Percentiles rank a stretch among this genome's conserved stretches.
phyloP scores from a whole-genome alignment of 768 basidiomycete species.

The Sporobolomyces phaffii region DNA sequence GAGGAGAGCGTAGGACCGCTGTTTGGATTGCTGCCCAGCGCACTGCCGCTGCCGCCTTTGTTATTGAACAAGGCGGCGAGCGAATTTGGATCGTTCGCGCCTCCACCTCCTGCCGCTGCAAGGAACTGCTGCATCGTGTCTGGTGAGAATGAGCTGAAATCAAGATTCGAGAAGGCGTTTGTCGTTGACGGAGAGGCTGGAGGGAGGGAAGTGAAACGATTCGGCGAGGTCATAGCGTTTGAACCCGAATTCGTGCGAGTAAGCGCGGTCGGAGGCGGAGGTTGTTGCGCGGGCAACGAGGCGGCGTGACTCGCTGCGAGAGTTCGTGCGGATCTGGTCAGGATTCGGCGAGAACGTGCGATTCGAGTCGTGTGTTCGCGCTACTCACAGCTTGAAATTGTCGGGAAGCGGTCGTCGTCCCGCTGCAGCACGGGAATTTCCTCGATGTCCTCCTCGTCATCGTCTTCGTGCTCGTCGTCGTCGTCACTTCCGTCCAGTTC shows the following conservation, averaged over 20 bases:
- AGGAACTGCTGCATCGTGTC: slow-evolving; percentile 29
- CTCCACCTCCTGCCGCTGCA: neutral
- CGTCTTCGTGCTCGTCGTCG: slow-evolving; percentile 46
- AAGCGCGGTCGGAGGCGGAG: neutral
- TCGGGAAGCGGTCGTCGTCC: slow-evolving; percentile 24
- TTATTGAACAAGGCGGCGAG: slow-evolving; percentile 16
- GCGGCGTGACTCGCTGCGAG: slow-evolving; percentile 5
- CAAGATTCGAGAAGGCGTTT: slow-evolving; percentile 7
- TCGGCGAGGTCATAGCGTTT: neutral
- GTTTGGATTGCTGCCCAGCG: neutral
- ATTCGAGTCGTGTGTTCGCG: too few relatives aligned
- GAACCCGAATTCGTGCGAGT: neutral
- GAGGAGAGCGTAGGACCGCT: too few relatives aligned
- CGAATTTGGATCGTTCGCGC: slow-evolving; percentile 9
- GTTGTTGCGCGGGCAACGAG: neutral
- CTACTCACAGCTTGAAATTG: slow-evolving; percentile 32
- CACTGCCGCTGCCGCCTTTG: neutral
- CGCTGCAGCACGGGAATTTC: slow-evolving; percentile 23
- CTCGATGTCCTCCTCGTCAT: slow-evolving; percentile 45
- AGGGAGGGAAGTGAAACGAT: slow-evolving; percentile 31
- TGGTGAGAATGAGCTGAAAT: slow-evolving; percentile 13
- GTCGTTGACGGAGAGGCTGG: slow-evolving; percentile 3
- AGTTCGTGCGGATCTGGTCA: too few relatives aligned
- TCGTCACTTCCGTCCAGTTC: slow-evolving; percentile 39
- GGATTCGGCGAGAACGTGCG: neutral